phyloP scores from a whole-genome alignment of 2,329 filamentous ascomycete genomes.

The Allantophomopsis lycopodina region DNA sequence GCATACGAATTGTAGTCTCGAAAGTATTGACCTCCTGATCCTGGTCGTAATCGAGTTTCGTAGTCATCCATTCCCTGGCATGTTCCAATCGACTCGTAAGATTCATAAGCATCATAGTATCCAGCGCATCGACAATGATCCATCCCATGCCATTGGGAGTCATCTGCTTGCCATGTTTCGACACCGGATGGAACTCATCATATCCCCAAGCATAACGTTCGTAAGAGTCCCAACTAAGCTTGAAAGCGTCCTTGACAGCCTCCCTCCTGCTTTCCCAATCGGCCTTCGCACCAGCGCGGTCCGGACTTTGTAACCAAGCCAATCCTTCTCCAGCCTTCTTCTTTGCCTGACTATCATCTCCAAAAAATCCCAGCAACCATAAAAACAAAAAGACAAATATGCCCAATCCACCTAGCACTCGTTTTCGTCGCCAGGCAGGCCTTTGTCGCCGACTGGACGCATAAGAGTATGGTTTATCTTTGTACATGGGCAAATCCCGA shows the following conservation, averaged over 20 bases:
- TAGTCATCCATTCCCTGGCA: constrained; percentile 79
- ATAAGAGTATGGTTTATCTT: constrained; percentile 88
- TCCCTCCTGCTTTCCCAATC: constrained; percentile 72
- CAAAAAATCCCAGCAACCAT: constrained; percentile 57
- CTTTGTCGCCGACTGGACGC: constrained; percentile 42
- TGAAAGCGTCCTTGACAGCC: constrained; percentile 77
- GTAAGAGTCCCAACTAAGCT: constrained; percentile 86
- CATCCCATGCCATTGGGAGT: constrained; percentile 80
- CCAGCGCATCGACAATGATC: constrained; percentile 94
- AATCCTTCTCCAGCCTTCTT: constrained; percentile 29
- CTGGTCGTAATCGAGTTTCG: constrained; percentile 72
- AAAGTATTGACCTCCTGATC: constrained; percentile 95
- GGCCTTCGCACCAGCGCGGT: constrained; percentile 27
- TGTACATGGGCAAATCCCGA: constrained; percentile 78
- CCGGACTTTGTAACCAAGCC: constrained; percentile 40
- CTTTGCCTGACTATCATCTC: constrained; percentile 16
- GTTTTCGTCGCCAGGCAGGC: constrained; percentile 50
- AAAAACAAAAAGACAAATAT: constrained; percentile 37
- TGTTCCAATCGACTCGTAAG: constrained; percentile 72
- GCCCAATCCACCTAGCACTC: constrained; percentile 35
- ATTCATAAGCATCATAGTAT: constrained; percentile 98
- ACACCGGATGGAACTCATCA: constrained; percentile 77
- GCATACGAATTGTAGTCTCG: constrained; percentile 95
- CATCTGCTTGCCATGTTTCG: constrained; percentile 74
- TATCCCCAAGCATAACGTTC: constrained; percentile 87